Evolutionary conservation across 805 yeast genomes (phyloP).

Genomic region (Cyberlindnera petersonii): DNA sequence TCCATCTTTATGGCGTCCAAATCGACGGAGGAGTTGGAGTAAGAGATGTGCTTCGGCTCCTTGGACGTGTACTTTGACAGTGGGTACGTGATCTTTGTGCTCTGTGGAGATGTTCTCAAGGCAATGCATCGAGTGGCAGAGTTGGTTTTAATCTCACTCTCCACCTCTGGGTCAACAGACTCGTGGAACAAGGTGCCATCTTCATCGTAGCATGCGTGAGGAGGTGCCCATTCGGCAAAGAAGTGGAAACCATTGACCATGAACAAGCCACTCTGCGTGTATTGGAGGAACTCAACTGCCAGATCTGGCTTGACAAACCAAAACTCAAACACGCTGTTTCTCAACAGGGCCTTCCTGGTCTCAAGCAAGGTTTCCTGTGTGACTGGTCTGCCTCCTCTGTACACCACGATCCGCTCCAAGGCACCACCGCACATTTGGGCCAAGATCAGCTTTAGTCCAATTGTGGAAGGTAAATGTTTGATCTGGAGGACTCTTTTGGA

Average conservation of each 20-base stretch:
- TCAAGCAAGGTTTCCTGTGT: background rate
- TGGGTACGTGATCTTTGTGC: slow-evolving; percentile 42
- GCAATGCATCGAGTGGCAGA: slow-evolving; percentile 42
- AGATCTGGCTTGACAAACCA: slow-evolving; percentile 49
- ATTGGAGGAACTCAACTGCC: slow-evolving; percentile 52
- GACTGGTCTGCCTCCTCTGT: slow-evolving; percentile 10
- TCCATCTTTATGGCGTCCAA: slow-evolving; percentile 43
- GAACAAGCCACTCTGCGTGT: slow-evolving; percentile 49
- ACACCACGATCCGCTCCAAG: slow-evolving; percentile 45
- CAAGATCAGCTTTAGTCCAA: slow-evolving; percentile 48
- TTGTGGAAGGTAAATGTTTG: slow-evolving; percentile 36
- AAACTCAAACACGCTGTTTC: slow-evolving; percentile 36
- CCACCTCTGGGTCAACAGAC: slow-evolving; percentile 23
- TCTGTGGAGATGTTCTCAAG: slow-evolving; percentile 22
- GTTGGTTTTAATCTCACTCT: slow-evolving; percentile 24
- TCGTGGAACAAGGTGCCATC: slow-evolving; percentile 3
- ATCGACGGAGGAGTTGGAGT: slow-evolving; percentile 45
- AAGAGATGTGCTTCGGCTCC: slow-evolving; percentile 13
- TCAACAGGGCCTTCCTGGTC: slow-evolving; percentile 18
- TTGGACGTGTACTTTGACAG: slow-evolving; percentile 13
- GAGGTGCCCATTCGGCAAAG: slow-evolving; percentile 43
- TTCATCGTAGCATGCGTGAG: slow-evolving; percentile 1
- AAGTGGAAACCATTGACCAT: slow-evolving; percentile 53
- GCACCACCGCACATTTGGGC: slow-evolving; percentile 68
- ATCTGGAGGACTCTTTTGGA: slow-evolving; percentile 33